These are phyloP conservation scores for Bolboschoenus planiculmis DNA, from an alignment of 176 grass and related monocot genomes.

Conservation along the genomic window DNA sequence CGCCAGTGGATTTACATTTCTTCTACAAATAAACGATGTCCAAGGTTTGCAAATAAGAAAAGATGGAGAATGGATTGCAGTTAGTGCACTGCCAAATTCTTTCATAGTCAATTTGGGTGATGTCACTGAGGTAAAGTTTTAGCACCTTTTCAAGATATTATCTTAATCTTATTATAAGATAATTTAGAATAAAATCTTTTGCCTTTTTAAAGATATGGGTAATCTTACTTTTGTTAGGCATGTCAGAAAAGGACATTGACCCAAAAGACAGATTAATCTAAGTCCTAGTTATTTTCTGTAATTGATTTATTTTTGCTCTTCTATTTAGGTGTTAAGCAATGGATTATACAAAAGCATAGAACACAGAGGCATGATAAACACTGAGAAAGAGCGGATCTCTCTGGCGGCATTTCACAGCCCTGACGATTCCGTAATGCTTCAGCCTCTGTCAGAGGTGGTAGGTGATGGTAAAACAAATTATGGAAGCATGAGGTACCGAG, in stretches of 20 bases:
- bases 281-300: neutral
- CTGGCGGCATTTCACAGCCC: constrained; percentile 6
- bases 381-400: constrained; percentile 12
- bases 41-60: constrained; percentile 51
- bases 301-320: neutral
- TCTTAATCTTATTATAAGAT: neutral
- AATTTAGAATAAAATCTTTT: neutral
- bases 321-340: constrained; percentile 21
- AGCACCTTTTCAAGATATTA: neutral
- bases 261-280: neutral
- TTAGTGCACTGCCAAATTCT: constrained; percentile 17
- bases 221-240: neutral
- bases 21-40: constrained; percentile 44
- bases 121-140: constrained; percentile 35
- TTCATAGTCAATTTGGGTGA: constrained; percentile 43
- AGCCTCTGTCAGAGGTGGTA: constrained; percentile 12
- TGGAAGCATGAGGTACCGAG: neutral
- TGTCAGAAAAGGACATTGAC: neutral
- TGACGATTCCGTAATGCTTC: neutral
- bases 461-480: constrained; percentile 12
- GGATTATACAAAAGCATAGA: constrained; percentile 30
- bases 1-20: constrained; percentile 33
- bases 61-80: constrained; percentile 40
- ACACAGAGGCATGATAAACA: constrained; percentile 16
- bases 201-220: neutral